A percentile compares a stretch with the other conserved stretches of the same genome.
Evolutionary conservation across 2,329 filamentous ascomycete species (phyloP).

Genomic region (Fusarium compactum): DNA sequence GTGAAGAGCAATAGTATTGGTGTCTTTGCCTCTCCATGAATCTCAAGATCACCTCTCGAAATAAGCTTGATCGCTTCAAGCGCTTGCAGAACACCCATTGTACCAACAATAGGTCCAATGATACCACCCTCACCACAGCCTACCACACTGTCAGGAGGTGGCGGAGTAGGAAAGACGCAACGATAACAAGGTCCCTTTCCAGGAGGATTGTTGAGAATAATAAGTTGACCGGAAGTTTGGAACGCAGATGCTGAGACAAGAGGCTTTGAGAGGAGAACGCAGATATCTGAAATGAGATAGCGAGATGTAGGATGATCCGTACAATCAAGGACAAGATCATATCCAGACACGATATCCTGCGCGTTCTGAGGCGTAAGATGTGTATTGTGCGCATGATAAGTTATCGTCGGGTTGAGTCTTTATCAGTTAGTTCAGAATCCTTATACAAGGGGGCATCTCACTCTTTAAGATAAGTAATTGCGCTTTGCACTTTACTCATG

Average conservation of each 20-base stretch:
- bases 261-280: slow-evolving; percentile 81
- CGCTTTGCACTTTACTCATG: slow-evolving; percentile 84
- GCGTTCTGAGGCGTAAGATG: slow-evolving; percentile 79
- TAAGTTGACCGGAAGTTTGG: slow-evolving; percentile 88
- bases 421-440: not conserved
- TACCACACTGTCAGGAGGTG: slow-evolving; percentile 83
- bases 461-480: slow-evolving; percentile 69
- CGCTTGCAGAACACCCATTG: slow-evolving; percentile 93
- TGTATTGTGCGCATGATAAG: slow-evolving; percentile 70
- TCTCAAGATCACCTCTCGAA: slow-evolving; percentile 54
- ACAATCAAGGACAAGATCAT: slow-evolving; percentile 92
- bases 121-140: slow-evolving; percentile 95
- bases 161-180: slow-evolving; percentile 90
- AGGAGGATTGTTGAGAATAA: slow-evolving; percentile 86
- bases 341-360: slow-evolving; percentile 72
- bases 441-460: slow-evolving; percentile 48
- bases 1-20: slow-evolving; percentile 63
- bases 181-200: slow-evolving; percentile 87
- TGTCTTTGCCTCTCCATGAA: slow-evolving; percentile 33
- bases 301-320: slow-evolving; percentile 93
- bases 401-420: slow-evolving; percentile 79
- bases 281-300: slow-evolving; percentile 92
- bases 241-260: slow-evolving; percentile 92
- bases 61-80: slow-evolving; percentile 90
- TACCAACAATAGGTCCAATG: slow-evolving; percentile 89